A percentile compares a stretch with the other conserved stretches of the same genome.
Evolutionary conservation across 768 basidiomycete species (phyloP).

Genomic region (Boletus rubroflammeus): DNA sequence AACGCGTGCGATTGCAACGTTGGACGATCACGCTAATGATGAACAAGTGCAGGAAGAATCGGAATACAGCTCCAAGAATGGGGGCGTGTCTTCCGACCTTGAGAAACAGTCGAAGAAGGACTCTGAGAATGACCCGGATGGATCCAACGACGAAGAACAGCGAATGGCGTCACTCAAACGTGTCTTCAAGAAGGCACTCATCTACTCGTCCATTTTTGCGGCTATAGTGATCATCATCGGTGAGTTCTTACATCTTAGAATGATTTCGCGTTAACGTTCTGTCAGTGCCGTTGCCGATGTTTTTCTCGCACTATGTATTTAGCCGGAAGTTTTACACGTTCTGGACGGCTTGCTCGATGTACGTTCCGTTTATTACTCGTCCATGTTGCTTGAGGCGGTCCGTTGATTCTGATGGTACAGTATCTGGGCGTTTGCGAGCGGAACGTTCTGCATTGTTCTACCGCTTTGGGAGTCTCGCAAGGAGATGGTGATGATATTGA

Average conservation of each 20-base stretch:
- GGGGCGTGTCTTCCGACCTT: constrained; percentile 4
- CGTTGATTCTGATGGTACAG: constrained; percentile 15
- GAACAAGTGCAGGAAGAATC: neutral
- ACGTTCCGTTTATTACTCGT: constrained; percentile 4
- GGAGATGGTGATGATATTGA: constrained; percentile 30
- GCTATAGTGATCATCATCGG: constrained; percentile 35
- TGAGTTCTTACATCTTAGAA: constrained; percentile 1
- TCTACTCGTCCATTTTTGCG: constrained; percentile 34
- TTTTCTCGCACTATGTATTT: constrained; percentile 38
- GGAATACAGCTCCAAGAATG: neutral
- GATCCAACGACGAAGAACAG: constrained; percentile 3
- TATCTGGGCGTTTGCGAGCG: constrained; percentile 36
- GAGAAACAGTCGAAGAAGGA: constrained; percentile 13
- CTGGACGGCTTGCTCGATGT: constrained; percentile 40
- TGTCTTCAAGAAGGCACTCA: constrained; percentile 33
- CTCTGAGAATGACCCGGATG: neutral
- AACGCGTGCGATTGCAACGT: constrained; percentile 33
- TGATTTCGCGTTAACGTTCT: neutral
- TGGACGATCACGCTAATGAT: constrained; percentile 17
- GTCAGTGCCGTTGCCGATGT: constrained; percentile 38
- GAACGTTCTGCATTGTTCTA: constrained; percentile 36
- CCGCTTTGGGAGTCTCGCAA: constrained; percentile 36
- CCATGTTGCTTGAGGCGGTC: neutral
- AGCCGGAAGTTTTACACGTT: constrained; percentile 35
- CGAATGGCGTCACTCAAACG: constrained; percentile 19